phyloP scores from a whole-genome alignment of 768 basidiomycete species.

The Multifurca ochricompacta region DNA sequence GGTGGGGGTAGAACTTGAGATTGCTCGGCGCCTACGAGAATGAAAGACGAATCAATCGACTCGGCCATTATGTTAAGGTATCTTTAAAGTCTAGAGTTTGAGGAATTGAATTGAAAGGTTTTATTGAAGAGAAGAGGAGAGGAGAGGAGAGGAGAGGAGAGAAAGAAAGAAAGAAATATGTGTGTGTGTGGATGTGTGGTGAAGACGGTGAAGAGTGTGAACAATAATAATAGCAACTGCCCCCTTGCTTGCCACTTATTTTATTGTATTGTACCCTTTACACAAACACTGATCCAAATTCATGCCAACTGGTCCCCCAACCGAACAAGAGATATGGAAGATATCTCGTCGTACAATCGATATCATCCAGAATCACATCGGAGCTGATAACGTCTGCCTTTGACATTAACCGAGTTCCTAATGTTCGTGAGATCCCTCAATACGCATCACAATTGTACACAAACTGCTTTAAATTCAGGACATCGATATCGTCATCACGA shows the following conservation, averaged over 20 bases:
- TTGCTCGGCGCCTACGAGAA: constrained; percentile 8
- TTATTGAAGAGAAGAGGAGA: neutral
- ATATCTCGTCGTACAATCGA: constrained; percentile 10
- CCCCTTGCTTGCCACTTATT: no score
- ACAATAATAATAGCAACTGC: neutral
- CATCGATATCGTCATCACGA: neutral
- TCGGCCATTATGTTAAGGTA: constrained; percentile 5
- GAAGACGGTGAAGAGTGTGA: neutral
- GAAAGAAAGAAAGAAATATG: no score
- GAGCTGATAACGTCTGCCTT: neutral
- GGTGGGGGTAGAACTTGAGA: constrained; percentile 9
- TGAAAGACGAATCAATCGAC: constrained; percentile 8
- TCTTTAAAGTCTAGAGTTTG: neutral
- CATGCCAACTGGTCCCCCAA: neutral
- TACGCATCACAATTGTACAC: neutral
- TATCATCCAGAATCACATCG: neutral
- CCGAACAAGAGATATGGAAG: constrained; percentile 1
- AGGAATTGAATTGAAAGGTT: neutral
- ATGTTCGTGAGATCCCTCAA: neutral
- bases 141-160: no score
- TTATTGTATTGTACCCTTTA: no score
- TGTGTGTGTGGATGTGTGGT: neutral
- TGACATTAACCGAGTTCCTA: constrained; percentile 4
- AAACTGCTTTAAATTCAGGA: neutral
- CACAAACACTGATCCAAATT: neutral